These are phyloP conservation scores for Cordyceps farinosa DNA, from an alignment of 2,329 filamentous ascomycete species.

Conservation along the genomic window DNA sequence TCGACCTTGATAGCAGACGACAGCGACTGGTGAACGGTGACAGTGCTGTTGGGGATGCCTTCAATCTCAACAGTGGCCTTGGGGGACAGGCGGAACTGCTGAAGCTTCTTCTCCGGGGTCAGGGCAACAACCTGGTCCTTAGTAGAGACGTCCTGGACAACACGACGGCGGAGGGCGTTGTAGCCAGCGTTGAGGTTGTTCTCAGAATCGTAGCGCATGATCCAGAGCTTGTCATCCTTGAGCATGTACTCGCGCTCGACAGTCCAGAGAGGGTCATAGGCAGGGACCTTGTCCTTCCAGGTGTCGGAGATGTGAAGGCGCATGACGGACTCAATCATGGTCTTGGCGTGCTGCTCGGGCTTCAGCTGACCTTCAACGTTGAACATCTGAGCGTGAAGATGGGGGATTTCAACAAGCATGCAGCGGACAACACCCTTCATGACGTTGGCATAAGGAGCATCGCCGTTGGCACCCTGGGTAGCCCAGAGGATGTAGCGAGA, in stretches of 20 bases:
- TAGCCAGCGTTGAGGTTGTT: conserved; percentile 17
- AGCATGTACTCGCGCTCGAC: conserved; percentile 19
- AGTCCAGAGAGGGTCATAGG: conserved; percentile 16
- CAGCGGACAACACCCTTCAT: conserved; percentile 18
- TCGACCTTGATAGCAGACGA: conserved; percentile 16
- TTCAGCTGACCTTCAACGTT: conserved; percentile 16
- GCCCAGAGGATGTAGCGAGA: conserved; percentile 18
- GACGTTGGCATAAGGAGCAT: conserved; percentile 17
- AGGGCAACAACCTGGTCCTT: conserved; percentile 16
- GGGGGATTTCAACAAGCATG: conserved; percentile 16
- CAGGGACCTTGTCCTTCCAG: conserved; percentile 18
- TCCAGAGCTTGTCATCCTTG: conserved; percentile 15
- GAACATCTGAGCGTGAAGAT: conserved; percentile 16
- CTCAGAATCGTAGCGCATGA: conserved; percentile 16
- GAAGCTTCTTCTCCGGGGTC: conserved; percentile 15
- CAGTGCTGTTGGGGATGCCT: conserved; percentile 7
- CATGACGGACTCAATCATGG: conserved; percentile 12
- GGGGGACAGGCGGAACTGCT: conserved; percentile 17
- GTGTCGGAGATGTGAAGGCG: conserved; percentile 16
- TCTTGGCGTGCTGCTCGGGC: conserved; percentile 14
- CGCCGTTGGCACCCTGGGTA: conserved; percentile 17
- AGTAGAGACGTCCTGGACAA: conserved; percentile 14
- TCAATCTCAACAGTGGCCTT: conserved; percentile 16
- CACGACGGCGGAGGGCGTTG: conserved; percentile 17
- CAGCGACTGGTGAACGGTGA: conserved; percentile 15